Evolutionary conservation across 1,284 basidiomycete species (phyloP), one percentile per base, ranked within the genome.

Genomic region (Singerocomus inundabilis): DNA sequence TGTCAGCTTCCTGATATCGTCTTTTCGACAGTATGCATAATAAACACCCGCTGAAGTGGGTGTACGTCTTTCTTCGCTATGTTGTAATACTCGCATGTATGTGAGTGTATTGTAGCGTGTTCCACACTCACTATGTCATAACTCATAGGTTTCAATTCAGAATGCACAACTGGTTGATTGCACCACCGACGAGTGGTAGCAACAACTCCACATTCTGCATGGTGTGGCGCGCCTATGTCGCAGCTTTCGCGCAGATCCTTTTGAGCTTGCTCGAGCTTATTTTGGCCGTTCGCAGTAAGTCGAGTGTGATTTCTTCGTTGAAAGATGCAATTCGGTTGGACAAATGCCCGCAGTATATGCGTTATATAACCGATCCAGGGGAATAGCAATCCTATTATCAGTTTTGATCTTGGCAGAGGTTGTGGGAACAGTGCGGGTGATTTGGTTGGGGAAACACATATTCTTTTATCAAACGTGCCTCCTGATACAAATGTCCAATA

Each of bases 41-140:
- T 6, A 48, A 11, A 18, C 61, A 32, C 10, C 49, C 25, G 4
- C 49, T 52, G 24, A 65, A 65, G 35, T 65, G 63, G 61, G 6
- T 34, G 0, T 61, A 61, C 16, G 36, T 65, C 13, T 57, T 53
- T 37, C 48, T 65, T 51, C 60, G 51, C 13, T 63, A 61, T 45
- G 39, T 12, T 34, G 44, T 46, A 1, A 48, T 61, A 36, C 16
- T 49, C 1, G 51, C 41, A 21, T 56, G 64, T 32, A 7, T 48
- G 60, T 61, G 26, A 57, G 62, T 52, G 42, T 2, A 13, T 31
- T 24, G 4, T 16, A 16, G 21, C 3, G 5, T 11, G 6, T 36
- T 13, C 1, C 10, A 33, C 12, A 5, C 4, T 26, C 7, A 11
- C 15, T 32, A 31, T 15, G 15, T 15, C 16, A 24, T 37, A n/a